Base-by-base conservation (phyloP, 257 asterid species). In the Scutellaria barbata region DNA sequence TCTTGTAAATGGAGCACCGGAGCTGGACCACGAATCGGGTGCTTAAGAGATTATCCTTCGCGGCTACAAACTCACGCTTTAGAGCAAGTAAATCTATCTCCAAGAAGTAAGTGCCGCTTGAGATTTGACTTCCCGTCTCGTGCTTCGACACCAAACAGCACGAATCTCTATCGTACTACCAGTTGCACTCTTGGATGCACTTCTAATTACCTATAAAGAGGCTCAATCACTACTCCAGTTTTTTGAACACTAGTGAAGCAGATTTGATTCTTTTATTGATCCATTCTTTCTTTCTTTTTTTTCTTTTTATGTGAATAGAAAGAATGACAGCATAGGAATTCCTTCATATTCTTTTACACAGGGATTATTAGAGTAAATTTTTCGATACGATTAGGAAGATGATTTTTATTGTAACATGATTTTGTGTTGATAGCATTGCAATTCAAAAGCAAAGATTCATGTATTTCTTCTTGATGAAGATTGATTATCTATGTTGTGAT, bases 1-100 rank as follows among this genome's bases (percentile, higher is more conserved):
- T 89, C 96, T 5, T 85, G 88, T 83, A 88, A 67, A 81, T 92
- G 98, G 98, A 92, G 96, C 71, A 89, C 96, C 0, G 98, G 98
- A 47, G 98, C 96, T 1, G 98, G 98, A 11, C 98, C 98, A 0
- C 74, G 98, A 17, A 92, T 92, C 0, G 94, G 98, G 3, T 89
- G 94, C 64, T 69, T 92, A 73, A 80, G 98, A 67, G 96, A 92
- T 8, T 92, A 90, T 57, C 98, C 96, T 0, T 79, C 92, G 0
- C 88, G 88, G 70, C 88, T 92, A 9, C 96, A 92, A 57, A 80
- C 80, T 56, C 96, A 85, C 10, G 98, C 92, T 6, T 67, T 92
- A 33, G 96, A 87, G 77, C 86, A 85, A 75, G 96, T 82, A 12
- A 85, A 83, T 17, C 55, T 90, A 56, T 90, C 97, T 13, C 96